phyloP scores from a whole-genome alignment of 176 grass and related monocot genomes.

The Juncus effusus region DNA sequence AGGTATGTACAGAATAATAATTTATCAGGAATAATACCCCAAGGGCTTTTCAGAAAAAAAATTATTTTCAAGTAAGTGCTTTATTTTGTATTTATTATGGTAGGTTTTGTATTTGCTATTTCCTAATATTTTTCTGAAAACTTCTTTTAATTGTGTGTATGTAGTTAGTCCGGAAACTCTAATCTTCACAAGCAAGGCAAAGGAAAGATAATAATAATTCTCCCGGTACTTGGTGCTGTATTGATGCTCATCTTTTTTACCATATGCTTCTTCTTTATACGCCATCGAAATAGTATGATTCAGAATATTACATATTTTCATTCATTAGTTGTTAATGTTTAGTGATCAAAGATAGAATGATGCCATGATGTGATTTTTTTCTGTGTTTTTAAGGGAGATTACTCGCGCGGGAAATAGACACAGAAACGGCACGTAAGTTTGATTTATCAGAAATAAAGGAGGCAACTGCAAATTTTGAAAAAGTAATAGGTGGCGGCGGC shows the following conservation, averaged over 20 bases:
- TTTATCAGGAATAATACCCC: conserved; percentile 51
- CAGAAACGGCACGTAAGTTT: conserved; percentile 73
- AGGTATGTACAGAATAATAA: conserved; percentile 88
- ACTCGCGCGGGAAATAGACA: conserved; percentile 53
- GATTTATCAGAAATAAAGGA: conserved; percentile 81
- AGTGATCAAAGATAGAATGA: too few species aligned
- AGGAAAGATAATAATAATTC: conserved; percentile 35
- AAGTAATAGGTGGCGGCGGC: conserved; percentile 70
- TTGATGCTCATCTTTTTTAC: conserved; percentile 45
- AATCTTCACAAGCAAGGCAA: conserved; percentile 37
- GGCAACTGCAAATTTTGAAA: conserved; percentile 64
- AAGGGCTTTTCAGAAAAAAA: conserved; percentile 53
- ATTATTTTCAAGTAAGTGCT: conserved; percentile 72
- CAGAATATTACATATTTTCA: too few species aligned
- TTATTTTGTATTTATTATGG: conserved; percentile 13
- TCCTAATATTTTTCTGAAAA: conserved; percentile 20
- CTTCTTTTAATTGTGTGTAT: conserved; percentile 10
- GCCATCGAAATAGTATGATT: conserved; percentile 11
- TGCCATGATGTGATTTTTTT: conserved; percentile 1
- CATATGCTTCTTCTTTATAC: conserved; percentile 43
- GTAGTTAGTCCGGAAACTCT: conserved; percentile 59
- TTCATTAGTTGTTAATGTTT: too few species aligned
- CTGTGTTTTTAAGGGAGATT: too few species aligned
- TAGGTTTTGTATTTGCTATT: conserved; percentile 2
- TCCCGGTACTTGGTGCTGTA: conserved; percentile 45